A percentile compares a stretch with the other conserved stretches of the same genome.
Conservation (phyloP, 352 stramenopile species). For the Hyaloperonospora brassicae region DNA sequence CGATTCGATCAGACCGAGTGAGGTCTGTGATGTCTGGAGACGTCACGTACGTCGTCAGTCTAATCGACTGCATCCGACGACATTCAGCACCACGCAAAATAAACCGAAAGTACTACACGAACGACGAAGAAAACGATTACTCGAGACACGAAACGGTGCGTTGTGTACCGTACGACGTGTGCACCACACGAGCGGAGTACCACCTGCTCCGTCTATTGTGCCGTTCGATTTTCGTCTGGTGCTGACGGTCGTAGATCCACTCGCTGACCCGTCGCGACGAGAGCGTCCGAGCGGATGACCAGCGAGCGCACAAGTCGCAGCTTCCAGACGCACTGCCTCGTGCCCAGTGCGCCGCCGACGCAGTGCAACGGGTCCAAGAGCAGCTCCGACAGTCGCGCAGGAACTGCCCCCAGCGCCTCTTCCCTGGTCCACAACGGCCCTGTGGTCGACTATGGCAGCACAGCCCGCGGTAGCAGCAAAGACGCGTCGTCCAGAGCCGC, state of each 20-base stretch:
- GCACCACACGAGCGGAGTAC: constrained; percentile 6
- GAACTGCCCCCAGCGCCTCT: constrained; percentile 15
- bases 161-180: constrained; percentile 10
- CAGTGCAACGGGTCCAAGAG: constrained; percentile 22
- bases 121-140: neutral
- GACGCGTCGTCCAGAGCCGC: constrained; percentile 7
- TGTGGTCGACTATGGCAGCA: constrained; percentile 12
- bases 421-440: constrained; percentile 9
- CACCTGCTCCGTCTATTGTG: constrained; percentile 11
- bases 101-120: neutral
- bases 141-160: constrained; percentile 12
- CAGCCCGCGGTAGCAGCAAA: constrained; percentile 8
- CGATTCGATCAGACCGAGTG: too few species aligned
- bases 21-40: too few species aligned
- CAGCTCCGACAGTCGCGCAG: constrained; percentile 17
- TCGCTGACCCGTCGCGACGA: neutral
- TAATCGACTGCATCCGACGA: too few species aligned
- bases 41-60: too few species aligned
- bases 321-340: constrained; percentile 32
- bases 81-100: neutral
- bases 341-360: constrained; percentile 19
- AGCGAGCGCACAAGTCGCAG: constrained; percentile 16
- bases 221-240: neutral
- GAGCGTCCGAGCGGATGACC: constrained; percentile 8
- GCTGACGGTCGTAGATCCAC: constrained; percentile 8